These are phyloP conservation scores for Klebsormidium nitens DNA, from an alignment of 139 green algal species.

Conservation along the genomic window DNA sequence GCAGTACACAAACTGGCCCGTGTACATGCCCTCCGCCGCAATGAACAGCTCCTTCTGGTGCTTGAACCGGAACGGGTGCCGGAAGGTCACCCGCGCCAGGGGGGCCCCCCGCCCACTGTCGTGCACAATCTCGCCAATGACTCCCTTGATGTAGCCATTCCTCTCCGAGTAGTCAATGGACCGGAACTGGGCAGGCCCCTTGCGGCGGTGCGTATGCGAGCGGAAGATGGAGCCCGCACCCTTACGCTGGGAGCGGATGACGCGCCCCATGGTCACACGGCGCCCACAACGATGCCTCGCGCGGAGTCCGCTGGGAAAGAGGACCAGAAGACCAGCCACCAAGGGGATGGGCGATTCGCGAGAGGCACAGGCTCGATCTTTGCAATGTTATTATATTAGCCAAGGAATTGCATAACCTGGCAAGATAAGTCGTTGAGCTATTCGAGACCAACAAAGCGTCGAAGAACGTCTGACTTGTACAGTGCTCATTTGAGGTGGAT, in stretches of 20 bases:
- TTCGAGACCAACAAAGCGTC: no score
- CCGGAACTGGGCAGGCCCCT: constrained; percentile 88
- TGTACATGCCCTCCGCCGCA: constrained; percentile 93
- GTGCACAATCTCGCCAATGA: constrained; percentile 96
- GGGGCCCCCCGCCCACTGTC: constrained; percentile 92
- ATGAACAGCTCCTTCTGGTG: constrained; percentile 96
- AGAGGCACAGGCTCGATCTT: no score
- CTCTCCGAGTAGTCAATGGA: constrained; percentile 48
- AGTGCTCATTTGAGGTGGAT: no score
- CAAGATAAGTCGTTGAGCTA: no score
- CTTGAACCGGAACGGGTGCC: constrained; percentile 81
- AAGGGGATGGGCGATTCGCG: no score
- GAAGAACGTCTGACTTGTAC: no score
- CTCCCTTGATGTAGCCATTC: constrained; percentile 60
- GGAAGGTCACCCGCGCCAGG: constrained; percentile 72
- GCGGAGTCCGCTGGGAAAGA: background rate
- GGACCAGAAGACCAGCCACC: no score
- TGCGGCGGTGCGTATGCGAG: constrained; percentile 90
- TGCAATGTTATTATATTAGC: no score
- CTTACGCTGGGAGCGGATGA: constrained; percentile 97
- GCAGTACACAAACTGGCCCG: constrained; percentile 96
- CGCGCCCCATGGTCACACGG: constrained; percentile 95
- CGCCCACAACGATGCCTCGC: background rate
- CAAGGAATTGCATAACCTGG: no score
- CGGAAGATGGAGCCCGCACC: constrained; percentile 92